Percentiles rank a stretch among this genome's conserved stretches.
Conservation (phyloP, 2,329 filamentous ascomycete genomes). For the Neoarthrinium moseri region DNA sequence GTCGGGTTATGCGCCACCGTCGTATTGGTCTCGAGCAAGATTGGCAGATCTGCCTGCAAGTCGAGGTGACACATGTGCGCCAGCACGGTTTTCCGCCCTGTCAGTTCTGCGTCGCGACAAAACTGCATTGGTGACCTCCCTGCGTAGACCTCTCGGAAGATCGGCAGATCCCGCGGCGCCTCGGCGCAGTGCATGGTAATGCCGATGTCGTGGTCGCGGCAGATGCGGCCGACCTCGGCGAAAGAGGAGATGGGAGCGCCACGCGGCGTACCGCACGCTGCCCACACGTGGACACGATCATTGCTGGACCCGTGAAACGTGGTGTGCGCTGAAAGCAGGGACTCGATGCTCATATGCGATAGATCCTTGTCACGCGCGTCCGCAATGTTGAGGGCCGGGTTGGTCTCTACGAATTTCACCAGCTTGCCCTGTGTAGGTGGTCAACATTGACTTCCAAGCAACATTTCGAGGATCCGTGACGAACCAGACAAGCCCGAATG, state of each 20-base stretch:
- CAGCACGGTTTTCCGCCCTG: slow-evolving; percentile 42
- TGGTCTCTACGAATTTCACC: slow-evolving; percentile 34
- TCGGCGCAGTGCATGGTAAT: slow-evolving; percentile 48
- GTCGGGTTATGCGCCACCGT: slow-evolving; percentile 50
- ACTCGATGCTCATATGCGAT: slow-evolving; percentile 29
- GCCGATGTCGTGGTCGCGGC: slow-evolving; percentile 35
- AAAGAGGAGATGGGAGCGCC: slow-evolving; percentile 37
- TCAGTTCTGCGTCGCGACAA: slow-evolving; percentile 34
- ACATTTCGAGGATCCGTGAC: not conserved
- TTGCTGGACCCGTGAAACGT: slow-evolving; percentile 30
- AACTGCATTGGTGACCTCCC: slow-evolving; percentile 41
- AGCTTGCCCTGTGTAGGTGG: slow-evolving; percentile 26
- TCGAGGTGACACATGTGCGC: slow-evolving; percentile 53
- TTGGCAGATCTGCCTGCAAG: slow-evolving; percentile 35
- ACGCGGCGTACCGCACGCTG: slow-evolving; percentile 44
- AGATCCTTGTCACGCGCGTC: slow-evolving; percentile 36
- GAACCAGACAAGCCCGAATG: slow-evolving; percentile 21
- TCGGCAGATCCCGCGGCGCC: slow-evolving; percentile 35
- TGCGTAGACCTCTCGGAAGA: slow-evolving; percentile 35
- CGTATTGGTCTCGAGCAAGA: slow-evolving; percentile 36
- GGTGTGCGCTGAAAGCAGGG: slow-evolving; percentile 29
- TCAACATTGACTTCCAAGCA: not conserved
- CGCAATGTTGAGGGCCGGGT: slow-evolving; percentile 27
- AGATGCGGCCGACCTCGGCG: slow-evolving; percentile 38
- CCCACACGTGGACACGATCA: slow-evolving; percentile 45